A percentile compares a stretch with the other conserved stretches of the same genome.
Conservation (phyloP, 768 basidiomycete genomes). For the Stropharia rugosoannulata region DNA sequence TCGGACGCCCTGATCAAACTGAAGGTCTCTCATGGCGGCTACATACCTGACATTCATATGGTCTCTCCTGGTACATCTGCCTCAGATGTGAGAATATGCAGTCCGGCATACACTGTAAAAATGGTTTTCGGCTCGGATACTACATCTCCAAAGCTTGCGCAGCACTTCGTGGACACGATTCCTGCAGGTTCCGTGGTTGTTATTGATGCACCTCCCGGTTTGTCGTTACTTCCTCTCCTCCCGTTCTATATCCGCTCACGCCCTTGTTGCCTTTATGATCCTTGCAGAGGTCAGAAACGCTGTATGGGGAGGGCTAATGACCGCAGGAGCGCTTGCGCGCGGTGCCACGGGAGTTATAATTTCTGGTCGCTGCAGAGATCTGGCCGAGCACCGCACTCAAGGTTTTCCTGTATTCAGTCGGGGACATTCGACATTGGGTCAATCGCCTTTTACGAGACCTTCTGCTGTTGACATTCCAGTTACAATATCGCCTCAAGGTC, state of each 20-base stretch:
- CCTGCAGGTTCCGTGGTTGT: constrained; percentile 66
- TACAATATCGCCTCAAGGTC: constrained; percentile 40
- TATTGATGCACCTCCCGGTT: constrained; percentile 73
- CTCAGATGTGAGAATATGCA: constrained; percentile 47
- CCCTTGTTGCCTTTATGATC: background rate
- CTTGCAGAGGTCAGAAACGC: constrained; percentile 68
- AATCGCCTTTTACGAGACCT: constrained; percentile 80
- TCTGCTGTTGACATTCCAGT: constrained; percentile 73
- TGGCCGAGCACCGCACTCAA: constrained; percentile 69
- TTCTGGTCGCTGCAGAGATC: constrained; percentile 82
- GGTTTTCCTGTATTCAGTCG: constrained; percentile 83
- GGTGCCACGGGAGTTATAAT: constrained; percentile 76
- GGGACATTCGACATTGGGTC: constrained; percentile 82
- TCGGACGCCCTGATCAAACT: constrained; percentile 90
- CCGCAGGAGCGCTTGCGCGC: constrained; percentile 76
- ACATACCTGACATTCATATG: constrained; percentile 75
- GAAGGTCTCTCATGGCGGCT: constrained; percentile 66
- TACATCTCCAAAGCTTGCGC: constrained; percentile 57
- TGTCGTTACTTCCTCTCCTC: constrained; percentile 12
- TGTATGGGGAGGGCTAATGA: constrained; percentile 93
- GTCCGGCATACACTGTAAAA: constrained; percentile 85
- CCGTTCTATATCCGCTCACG: constrained; percentile 18
- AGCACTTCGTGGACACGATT: constrained; percentile 84
- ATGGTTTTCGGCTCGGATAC: constrained; percentile 67
- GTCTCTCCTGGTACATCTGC: constrained; percentile 41